A percentile compares a stretch with the other conserved stretches of the same genome.
phyloP scores from a whole-genome alignment of 768 basidiomycete genomes.

The Pleurotus pulmonarius region DNA sequence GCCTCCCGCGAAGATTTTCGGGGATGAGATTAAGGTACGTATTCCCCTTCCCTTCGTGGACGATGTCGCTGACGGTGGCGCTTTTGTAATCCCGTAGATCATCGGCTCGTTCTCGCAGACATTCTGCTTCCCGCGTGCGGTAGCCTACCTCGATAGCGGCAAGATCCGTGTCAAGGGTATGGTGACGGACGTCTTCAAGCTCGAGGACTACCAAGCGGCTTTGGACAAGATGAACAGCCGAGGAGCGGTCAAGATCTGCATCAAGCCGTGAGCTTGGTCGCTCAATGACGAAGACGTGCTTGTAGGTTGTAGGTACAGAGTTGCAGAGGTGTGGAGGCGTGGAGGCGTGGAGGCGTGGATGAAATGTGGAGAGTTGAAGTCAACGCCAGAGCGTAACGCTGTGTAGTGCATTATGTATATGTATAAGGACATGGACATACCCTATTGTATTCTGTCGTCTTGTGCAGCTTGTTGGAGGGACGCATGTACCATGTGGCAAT shows the following conservation, averaged over 20 bases:
- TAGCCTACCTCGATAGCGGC: conserved; percentile 83
- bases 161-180: conserved; percentile 63
- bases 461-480: no score
- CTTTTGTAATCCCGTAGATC: conserved; percentile 46
- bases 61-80: neutral
- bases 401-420: no score
- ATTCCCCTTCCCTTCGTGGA: conserved; percentile 9
- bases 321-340: no score
- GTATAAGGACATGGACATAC: no score
- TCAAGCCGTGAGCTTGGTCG: conserved; percentile 39
- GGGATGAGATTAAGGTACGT: conserved; percentile 62
- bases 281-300: no score
- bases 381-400: no score
- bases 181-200: conserved; percentile 53
- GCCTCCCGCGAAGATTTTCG: conserved; percentile 74
- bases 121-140: conserved; percentile 86
- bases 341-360: no score
- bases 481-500: no score
- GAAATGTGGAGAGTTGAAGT: no score
- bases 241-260: conserved; percentile 56
- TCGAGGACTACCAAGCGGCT: conserved; percentile 67
- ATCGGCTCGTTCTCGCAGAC: conserved; percentile 90
- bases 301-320: no score
- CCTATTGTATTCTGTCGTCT: no score
- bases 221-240: conserved; percentile 70